Percentiles rank a stretch among this genome's conserved stretches.
These are phyloP conservation scores for Pseudogymnoascus sp. DNA, from an alignment of 2,329 filamentous ascomycete genomes.

Conservation along the genomic window DNA sequence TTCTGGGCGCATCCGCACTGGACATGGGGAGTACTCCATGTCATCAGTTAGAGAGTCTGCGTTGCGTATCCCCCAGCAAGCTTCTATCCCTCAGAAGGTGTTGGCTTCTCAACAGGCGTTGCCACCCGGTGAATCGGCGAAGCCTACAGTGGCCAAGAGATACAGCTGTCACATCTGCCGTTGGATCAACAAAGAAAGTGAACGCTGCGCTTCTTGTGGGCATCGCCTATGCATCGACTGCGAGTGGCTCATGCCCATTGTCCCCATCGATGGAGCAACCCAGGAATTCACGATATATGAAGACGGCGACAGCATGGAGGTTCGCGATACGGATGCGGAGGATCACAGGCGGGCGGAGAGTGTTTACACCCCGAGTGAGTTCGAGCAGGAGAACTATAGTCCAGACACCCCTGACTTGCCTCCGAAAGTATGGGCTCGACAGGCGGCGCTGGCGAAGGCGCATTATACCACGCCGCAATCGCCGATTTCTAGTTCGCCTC, in stretches of 20 bases:
- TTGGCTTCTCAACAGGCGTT: background rate
- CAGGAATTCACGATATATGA: background rate
- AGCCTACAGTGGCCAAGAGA: background rate
- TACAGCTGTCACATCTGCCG: conserved; percentile 43
- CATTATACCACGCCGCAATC: background rate
- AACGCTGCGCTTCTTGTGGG: conserved; percentile 40
- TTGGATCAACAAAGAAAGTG: conserved; percentile 30
- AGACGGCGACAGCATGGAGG: background rate
- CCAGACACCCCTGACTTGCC: background rate
- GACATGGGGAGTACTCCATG: no score
- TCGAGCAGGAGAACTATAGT: background rate
- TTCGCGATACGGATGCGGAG: background rate
- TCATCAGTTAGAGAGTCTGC: no score
- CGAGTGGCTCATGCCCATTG: conserved; percentile 15
- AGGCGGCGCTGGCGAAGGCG: background rate
- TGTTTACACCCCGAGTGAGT: background rate
- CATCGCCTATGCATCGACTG: conserved; percentile 44
- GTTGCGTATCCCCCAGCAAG: no score
- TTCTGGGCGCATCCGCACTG: no score
- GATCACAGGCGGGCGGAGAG: background rate
- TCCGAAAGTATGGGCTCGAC: background rate
- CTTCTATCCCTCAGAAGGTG: no score
- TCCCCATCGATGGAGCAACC: background rate
- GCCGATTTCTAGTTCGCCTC: background rate
- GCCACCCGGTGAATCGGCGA: background rate